Percentiles rank a stretch among this genome's conserved stretches.
These are phyloP conservation scores for Phytophthora sp. DNA, from an alignment of 352 stramenopile species.

Conservation along the genomic window DNA sequence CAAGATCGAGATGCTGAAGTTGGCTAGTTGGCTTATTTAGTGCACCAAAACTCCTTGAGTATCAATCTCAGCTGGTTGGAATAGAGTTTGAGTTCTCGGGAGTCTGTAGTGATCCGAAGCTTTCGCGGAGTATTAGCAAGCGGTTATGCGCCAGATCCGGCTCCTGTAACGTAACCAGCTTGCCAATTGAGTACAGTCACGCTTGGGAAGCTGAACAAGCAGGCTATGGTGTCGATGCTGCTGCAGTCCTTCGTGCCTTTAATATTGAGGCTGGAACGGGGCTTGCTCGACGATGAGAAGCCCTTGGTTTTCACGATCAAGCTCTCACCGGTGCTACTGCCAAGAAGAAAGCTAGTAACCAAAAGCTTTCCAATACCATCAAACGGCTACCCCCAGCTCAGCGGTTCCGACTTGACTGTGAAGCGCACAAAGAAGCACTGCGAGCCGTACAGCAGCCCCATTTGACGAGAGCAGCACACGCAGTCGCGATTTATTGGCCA, in stretches of 20 bases:
- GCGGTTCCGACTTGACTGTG: conserved; percentile 43
- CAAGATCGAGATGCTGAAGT: conserved; percentile 43
- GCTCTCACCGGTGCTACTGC: conserved; percentile 11
- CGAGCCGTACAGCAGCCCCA: neutral
- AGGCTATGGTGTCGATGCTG: conserved; percentile 58
- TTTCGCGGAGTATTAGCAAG: conserved; percentile 46
- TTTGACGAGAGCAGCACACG: conserved; percentile 29
- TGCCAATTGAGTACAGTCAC: conserved; percentile 35
- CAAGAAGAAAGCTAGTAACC: conserved; percentile 30
- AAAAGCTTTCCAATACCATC: neutral
- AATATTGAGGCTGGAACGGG: conserved; percentile 48
- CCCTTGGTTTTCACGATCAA: conserved; percentile 43
- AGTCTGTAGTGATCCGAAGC: conserved; percentile 45
- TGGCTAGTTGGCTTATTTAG: too few relatives aligned
- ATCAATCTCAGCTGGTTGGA: conserved; percentile 56
- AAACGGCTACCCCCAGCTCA: conserved; percentile 39
- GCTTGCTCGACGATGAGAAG: conserved; percentile 48
- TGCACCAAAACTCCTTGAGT: conserved; percentile 45
- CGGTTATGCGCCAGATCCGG: conserved; percentile 51
- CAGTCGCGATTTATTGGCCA: conserved; percentile 36
- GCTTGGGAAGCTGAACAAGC: conserved; percentile 53
- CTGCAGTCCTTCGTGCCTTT: conserved; percentile 55
- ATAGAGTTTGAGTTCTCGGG: conserved; percentile 46
- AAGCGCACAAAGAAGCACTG: conserved; percentile 17
- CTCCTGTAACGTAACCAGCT: conserved; percentile 44